Evolutionary conservation across 1,284 basidiomycete genomes (phyloP).

Genomic region (Xerocomus alliaceus): DNA sequence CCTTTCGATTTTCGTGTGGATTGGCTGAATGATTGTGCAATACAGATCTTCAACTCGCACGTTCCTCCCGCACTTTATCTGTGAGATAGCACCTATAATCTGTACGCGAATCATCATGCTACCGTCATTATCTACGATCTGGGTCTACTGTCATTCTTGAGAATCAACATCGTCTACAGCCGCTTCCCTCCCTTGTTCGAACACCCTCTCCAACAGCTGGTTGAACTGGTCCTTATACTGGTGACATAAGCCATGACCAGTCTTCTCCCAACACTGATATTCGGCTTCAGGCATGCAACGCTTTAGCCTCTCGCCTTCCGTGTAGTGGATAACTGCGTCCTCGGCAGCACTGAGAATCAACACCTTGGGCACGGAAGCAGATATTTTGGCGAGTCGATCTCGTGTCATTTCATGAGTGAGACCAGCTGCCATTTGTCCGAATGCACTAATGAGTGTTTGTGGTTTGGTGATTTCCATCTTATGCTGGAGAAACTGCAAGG

Average conservation of each 20-base stretch:
- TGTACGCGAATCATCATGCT: neutral
- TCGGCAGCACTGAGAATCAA: conserved; percentile 77
- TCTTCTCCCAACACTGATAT: conserved; percentile 64
- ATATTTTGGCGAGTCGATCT: conserved; percentile 61
- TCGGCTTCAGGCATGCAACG: conserved; percentile 74
- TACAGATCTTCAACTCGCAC: conserved; percentile 3
- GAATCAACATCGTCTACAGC: neutral
- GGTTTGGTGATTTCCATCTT: conserved; percentile 64
- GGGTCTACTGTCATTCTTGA: neutral
- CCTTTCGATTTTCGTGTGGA: neutral
- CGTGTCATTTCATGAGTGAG: conserved; percentile 72
- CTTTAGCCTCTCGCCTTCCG: conserved; percentile 65
- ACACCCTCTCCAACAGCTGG: conserved; percentile 60
- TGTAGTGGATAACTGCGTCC: conserved; percentile 69
- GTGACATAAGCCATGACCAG: conserved; percentile 71
- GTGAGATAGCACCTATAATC: no score
- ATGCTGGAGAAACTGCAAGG: conserved; percentile 51
- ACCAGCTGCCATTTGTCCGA: conserved; percentile 80
- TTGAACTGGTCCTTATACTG: conserved; percentile 65
- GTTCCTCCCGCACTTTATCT: neutral
- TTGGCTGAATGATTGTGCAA: neutral
- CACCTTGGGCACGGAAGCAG: conserved; percentile 63
- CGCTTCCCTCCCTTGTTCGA: conserved; percentile 56
- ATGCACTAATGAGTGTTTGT: conserved; percentile 66
- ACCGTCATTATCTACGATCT: neutral